Evolutionary conservation across 805 yeast species (phyloP).

Genomic region (Saccharomycopsis fibuligera): DNA sequence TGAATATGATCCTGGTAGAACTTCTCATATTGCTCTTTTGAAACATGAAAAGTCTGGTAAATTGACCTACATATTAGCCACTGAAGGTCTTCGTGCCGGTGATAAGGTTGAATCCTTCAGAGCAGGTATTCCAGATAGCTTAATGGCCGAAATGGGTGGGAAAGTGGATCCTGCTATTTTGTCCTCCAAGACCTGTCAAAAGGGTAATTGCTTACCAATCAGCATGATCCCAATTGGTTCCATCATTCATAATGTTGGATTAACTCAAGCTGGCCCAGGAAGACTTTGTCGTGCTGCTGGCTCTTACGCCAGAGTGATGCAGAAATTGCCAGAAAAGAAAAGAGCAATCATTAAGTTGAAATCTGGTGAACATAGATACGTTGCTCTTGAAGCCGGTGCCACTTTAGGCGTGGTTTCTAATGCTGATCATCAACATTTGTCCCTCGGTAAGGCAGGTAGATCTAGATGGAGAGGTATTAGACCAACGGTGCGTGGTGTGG

Average conservation of each 20-base stretch:
- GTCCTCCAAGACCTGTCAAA: conserved; percentile 78
- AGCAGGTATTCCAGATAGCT: conserved; percentile 72
- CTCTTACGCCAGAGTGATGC: conserved; percentile 79
- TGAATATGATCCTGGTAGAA: conserved; percentile 93
- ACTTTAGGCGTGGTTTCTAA: conserved; percentile 91
- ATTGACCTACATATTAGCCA: conserved; percentile 77
- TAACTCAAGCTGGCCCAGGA: conserved; percentile 69
- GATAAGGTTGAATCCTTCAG: conserved; percentile 87
- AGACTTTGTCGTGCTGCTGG: conserved; percentile 94
- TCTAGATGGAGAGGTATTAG: conserved; percentile 86
- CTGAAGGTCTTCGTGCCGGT: conserved; percentile 89
- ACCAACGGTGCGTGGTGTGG: conserved; percentile 96
- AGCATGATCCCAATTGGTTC: conserved; percentile 93
- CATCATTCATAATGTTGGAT: conserved; percentile 80
- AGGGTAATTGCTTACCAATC: conserved; percentile 92
- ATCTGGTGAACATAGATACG: conserved; percentile 91
- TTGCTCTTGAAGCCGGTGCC: conserved; percentile 81
- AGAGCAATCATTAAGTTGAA: conserved; percentile 76
- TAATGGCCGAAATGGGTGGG: conserved; percentile 83
- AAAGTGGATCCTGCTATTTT: conserved; percentile 86
- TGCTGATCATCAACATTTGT: conserved; percentile 81
- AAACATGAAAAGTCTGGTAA: conserved; percentile 56
- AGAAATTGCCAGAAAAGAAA: conserved; percentile 64
- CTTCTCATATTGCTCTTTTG: conserved; percentile 86
- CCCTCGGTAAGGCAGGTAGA: conserved; percentile 96